Conservation (phyloP, 164 flowering plant species). For the Warburgia ugandensis region DNA sequence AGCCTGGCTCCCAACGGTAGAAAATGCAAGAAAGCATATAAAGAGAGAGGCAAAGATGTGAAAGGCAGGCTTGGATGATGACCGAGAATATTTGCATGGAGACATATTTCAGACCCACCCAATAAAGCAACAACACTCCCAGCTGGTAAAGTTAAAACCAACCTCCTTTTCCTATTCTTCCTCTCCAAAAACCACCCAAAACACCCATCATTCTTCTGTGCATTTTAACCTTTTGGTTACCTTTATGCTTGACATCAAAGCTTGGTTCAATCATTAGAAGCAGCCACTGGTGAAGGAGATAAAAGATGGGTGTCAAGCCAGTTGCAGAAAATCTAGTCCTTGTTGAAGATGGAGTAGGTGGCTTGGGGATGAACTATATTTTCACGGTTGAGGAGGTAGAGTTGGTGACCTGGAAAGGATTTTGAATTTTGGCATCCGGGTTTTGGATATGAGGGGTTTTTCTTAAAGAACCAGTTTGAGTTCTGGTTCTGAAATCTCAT, state of each 20-base stretch:
- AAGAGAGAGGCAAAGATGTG: constrained; percentile 3
- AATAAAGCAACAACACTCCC: constrained; percentile 20
- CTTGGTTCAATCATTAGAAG: constrained; percentile 32
- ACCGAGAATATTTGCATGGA: constrained; percentile 13
- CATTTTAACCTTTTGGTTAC: constrained; percentile 34
- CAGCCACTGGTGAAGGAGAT: constrained; percentile 11
- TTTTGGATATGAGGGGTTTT: constrained; percentile 9
- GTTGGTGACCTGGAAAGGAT: too few species aligned
- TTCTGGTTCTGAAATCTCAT: background rate
- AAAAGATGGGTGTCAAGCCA: constrained; percentile 15
- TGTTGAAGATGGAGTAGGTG: constrained; percentile 15
- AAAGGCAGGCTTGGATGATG: constrained; percentile 13
- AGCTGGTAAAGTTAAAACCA: constrained; percentile 20
- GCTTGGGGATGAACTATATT: constrained; percentile 3
- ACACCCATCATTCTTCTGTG: constrained; percentile 26
- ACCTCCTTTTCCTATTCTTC: constrained; percentile 6
- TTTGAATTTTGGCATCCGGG: constrained; percentile 1
- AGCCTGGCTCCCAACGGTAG: constrained; percentile 1
- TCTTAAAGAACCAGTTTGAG: constrained; percentile 4
- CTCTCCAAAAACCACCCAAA: constrained; percentile 1
- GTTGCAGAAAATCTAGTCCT: too few species aligned
- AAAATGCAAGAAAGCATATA: background rate
- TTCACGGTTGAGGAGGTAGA: constrained; percentile 10
- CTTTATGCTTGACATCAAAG: constrained; percentile 59
- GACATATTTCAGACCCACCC: constrained; percentile 8